Percentiles rank a stretch among this genome's conserved stretches.
Evolutionary conservation across 805 yeast genomes (phyloP).

Genomic region (Starmerella sp.): DNA sequence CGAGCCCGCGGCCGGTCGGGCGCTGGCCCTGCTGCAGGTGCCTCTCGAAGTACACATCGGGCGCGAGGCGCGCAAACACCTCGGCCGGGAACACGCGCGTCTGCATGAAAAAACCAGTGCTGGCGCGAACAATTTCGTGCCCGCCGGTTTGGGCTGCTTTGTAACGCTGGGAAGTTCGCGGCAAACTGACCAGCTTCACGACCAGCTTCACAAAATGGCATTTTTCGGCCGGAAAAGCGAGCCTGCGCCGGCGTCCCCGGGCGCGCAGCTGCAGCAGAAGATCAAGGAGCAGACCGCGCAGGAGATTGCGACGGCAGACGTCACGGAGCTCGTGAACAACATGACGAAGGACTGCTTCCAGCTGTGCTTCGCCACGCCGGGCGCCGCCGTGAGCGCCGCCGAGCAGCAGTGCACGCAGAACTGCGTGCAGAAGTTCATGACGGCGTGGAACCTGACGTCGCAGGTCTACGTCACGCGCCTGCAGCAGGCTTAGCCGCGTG

Average conservation of each 20-base stretch:
- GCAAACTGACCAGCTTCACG: neutral
- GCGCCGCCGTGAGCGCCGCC: slow-evolving; percentile 35
- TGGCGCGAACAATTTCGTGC: neutral
- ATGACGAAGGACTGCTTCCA: slow-evolving; percentile 80
- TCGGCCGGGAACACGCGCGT: slow-evolving; percentile 67
- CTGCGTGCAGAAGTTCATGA: slow-evolving; percentile 80
- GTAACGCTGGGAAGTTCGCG: neutral
- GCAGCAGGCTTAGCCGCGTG: slow-evolving; percentile 32
- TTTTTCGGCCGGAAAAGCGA: slow-evolving; percentile 15
- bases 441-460: slow-evolving; percentile 79
- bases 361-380: slow-evolving; percentile 59
- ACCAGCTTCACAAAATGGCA: slow-evolving; percentile 5
- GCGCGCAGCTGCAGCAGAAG: slow-evolving; percentile 8
- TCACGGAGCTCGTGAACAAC: slow-evolving; percentile 73
- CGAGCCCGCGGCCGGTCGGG: slow-evolving; percentile 56
- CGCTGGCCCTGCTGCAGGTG: slow-evolving; percentile 66
- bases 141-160: neutral
- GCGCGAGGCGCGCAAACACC: slow-evolving; percentile 72
- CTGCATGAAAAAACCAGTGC: slow-evolving; percentile 16
- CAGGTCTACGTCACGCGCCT: slow-evolving; percentile 66
- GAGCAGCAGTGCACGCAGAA: slow-evolving; percentile 61
- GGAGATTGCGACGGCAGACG: slow-evolving; percentile 86
- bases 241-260: neutral
- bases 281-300: slow-evolving; percentile 57
- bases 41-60: slow-evolving; percentile 70